phyloP scores from a whole-genome alignment of 164 flowering plant species.

The Nymphaea colorata region DNA sequence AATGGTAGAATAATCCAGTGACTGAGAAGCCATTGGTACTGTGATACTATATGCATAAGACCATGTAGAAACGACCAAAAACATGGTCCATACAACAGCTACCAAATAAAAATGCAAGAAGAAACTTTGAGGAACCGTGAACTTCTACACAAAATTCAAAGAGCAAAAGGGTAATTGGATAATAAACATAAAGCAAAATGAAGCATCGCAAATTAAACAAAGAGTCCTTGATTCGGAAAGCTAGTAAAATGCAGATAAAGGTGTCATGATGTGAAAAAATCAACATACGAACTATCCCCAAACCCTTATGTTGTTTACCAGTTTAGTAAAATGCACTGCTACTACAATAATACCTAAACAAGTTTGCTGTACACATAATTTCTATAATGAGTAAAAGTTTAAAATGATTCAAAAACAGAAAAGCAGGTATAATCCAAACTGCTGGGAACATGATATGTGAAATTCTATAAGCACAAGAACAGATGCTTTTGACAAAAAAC shows the following conservation, averaged over 20 bases:
- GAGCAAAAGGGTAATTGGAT: background rate
- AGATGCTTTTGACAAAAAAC: too few relatives aligned
- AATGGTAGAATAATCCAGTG: slow-evolving; percentile 27
- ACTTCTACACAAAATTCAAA: slow-evolving; percentile 34
- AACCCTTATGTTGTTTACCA: too few relatives aligned
- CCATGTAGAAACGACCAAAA: slow-evolving; percentile 55
- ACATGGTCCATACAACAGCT: slow-evolving; percentile 68
- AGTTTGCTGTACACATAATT: too few relatives aligned
- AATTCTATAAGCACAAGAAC: too few relatives aligned
- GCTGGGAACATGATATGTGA: too few relatives aligned
- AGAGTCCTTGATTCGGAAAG: background rate
- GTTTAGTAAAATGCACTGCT: too few relatives aligned
- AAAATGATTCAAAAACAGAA: too few relatives aligned
- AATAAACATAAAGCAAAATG: background rate
- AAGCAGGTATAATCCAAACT: too few relatives aligned
- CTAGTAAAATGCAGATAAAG: background rate
- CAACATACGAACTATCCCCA: too few relatives aligned
- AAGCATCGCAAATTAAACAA: background rate
- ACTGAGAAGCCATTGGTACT: slow-evolving; percentile 29
- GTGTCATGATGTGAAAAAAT: too few relatives aligned
- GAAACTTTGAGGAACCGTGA: slow-evolving; percentile 73
- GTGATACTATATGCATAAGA: slow-evolving; percentile 36
- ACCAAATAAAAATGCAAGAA: slow-evolving; percentile 72
- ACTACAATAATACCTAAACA: too few relatives aligned
- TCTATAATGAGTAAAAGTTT: too few relatives aligned